phyloP scores from a whole-genome alignment of 2,329 filamentous ascomycete genomes.

The Botrytis squamosa region DNA sequence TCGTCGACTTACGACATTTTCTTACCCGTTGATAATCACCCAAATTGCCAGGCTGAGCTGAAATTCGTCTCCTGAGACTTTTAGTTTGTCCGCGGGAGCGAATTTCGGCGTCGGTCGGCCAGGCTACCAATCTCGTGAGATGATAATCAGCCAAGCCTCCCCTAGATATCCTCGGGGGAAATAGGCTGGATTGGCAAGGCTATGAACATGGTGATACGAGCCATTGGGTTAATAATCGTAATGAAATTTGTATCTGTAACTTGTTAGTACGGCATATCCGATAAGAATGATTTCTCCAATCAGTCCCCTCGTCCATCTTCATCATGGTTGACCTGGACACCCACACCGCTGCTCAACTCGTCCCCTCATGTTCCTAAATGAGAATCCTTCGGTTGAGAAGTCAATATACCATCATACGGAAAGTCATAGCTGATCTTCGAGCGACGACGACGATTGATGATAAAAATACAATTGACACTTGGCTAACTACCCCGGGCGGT shows the following conservation, averaged over 20 bases:
- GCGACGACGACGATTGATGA: background rate
- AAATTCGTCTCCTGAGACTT: conserved; percentile 11
- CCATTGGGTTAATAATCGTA: background rate
- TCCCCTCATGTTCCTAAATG: conserved; percentile 2
- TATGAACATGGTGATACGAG: conserved; percentile 14
- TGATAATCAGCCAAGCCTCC: conserved; percentile 9
- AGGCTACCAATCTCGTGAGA: conserved; percentile 16
- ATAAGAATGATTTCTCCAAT: conserved; percentile 1
- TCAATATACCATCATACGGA: background rate
- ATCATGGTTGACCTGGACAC: conserved; percentile 21
- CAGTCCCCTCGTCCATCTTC: background rate
- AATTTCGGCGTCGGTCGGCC: conserved; percentile 13
- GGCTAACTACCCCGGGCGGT: conserved; percentile 1
- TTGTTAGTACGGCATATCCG: background rate
- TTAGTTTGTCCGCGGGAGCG: conserved; percentile 6
- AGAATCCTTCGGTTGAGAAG: background rate
- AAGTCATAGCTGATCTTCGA: background rate
- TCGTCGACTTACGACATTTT: background rate
- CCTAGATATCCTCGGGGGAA: conserved; percentile 1
- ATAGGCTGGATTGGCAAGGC: conserved; percentile 10
- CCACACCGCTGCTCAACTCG: conserved; percentile 18
- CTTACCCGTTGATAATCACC: background rate
- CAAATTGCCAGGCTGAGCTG: conserved; percentile 18
- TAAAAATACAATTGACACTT: background rate
- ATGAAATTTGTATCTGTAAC: background rate